These are phyloP conservation scores for Malus asiatica DNA, from an alignment of 306 rosid genomes.

Conservation along the genomic window DNA sequence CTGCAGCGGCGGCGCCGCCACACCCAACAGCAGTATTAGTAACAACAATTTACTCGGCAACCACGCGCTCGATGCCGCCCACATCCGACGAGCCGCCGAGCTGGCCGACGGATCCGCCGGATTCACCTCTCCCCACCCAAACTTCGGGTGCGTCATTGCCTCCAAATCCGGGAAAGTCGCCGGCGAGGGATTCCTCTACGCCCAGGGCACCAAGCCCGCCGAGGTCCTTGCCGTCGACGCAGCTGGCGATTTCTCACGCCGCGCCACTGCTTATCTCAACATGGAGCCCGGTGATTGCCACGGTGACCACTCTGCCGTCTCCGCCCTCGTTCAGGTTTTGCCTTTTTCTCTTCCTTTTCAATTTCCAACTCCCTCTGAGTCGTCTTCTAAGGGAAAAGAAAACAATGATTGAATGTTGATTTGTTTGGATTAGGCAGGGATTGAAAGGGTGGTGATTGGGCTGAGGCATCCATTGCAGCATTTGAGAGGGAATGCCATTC, in stretches of 20 bases:
- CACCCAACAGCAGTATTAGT: background rate
- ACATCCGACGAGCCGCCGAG: slow-evolving; percentile 55
- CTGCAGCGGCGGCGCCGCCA: background rate
- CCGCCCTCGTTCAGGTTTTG: slow-evolving; percentile 76
- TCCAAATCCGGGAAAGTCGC: slow-evolving; percentile 43
- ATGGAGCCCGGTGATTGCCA: slow-evolving; percentile 92
- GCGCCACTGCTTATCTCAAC: slow-evolving; percentile 71
- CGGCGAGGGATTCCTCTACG: slow-evolving; percentile 82
- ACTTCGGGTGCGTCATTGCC: slow-evolving; percentile 78
- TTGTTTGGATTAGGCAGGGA: slow-evolving; percentile 68
- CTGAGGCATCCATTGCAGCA: slow-evolving; percentile 86
- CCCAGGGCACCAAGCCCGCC: slow-evolving; percentile 80
- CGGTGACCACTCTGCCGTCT: slow-evolving; percentile 67
- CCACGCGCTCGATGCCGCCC: slow-evolving; percentile 41
- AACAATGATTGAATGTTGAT: background rate
- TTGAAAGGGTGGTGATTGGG: slow-evolving; percentile 78
- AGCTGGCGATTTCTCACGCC: slow-evolving; percentile 40
- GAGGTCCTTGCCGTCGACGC: slow-evolving; percentile 69
- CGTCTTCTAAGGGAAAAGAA: background rate
- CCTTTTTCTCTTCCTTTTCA: background rate
- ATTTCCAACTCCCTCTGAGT: background rate
- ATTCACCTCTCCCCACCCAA: slow-evolving; percentile 81
- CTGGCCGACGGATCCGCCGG: slow-evolving; percentile 80
- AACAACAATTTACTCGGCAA: background rate
- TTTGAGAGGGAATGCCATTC: slow-evolving; percentile 72